Base-by-base conservation (phyloP, 331 rosid species). In the Acacia concinna region DNA sequence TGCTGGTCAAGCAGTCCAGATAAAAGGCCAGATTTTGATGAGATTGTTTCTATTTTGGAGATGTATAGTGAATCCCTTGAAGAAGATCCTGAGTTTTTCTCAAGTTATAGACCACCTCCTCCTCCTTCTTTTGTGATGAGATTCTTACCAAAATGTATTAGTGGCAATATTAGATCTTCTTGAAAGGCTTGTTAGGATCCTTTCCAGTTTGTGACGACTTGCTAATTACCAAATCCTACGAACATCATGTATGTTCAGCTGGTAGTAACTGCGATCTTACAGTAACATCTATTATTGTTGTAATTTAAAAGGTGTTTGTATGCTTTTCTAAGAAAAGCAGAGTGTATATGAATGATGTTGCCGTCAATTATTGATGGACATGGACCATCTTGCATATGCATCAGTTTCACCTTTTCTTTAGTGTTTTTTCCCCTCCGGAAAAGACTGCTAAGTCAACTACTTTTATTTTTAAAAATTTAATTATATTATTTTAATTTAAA, bases 1-100 rank as follows among this genome's bases (percentile, higher is more conserved):
- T 96, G 99, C 69, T 96, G 99, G 99, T 89, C 98, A 30, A 83
- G 87, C 74, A 90, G 86, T 49, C 96, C 98, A 2, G 84, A 82
- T 11, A 96, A 88, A 82, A 85, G 99, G 82, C 99, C 99, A 0
- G 89, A 90, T 83, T 96, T 96, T 56, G 83, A 86, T 47, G 93
- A 93, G 84, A 87, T 96, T 43, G 97, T 96, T 20, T 81, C 89
- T 51, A 71, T 82, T 71, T 87, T 96, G 78, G 93, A 90, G 82
- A 68, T 76, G 59, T 93, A 87, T 56, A 47, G 77, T 1, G 88
- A 89, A 76, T 88, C 91, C 34, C 81, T 88, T 28, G 88, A 89
- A 69, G 86, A 74, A 46, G 90, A 93, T 79, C 91, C 94, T 4
- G 91, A 87, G 0, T 96, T 93, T 84, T 91, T 96, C 88, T 79